Conservation (phyloP, 164 flowering plant species). For the Cinnamomum chago region DNA sequence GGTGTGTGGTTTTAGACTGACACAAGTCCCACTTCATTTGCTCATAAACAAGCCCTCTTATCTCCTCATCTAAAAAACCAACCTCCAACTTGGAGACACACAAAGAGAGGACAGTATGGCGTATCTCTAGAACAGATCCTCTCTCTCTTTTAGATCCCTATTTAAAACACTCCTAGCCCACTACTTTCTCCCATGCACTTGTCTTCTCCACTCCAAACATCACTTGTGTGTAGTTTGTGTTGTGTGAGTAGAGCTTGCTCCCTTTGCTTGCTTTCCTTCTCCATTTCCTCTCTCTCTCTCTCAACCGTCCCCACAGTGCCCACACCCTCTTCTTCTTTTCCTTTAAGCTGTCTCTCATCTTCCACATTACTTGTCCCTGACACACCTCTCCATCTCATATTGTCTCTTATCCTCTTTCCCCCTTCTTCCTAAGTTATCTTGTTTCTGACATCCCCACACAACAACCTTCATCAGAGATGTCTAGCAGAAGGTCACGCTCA, state of each 20-base stretch:
- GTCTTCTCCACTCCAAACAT: conserved; percentile 27
- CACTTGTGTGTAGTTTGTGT: not conserved
- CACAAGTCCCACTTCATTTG: too few relatives aligned
- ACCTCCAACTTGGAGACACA: conserved; percentile 21
- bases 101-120: conserved; percentile 35
- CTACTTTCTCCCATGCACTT: conserved; percentile 23
- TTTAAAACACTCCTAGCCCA: conserved; percentile 14
- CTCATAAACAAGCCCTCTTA: too few relatives aligned
- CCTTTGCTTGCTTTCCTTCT: conserved; percentile 3
- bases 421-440: conserved; percentile 5
- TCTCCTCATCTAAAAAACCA: too few relatives aligned
- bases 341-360: conserved; percentile 2
- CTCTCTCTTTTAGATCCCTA: conserved; percentile 6
- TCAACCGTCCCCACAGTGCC: not conserved
- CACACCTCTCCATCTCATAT: not conserved
- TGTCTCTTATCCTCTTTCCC: conserved; percentile 11
- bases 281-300: not conserved
- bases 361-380: not conserved
- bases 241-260: not conserved
- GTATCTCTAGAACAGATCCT: conserved; percentile 22
- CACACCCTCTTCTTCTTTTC: not conserved
- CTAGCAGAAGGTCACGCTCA: conserved; percentile 86
- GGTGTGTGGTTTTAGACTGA: too few relatives aligned
- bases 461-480: conserved; percentile 37
- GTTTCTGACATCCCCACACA: conserved; percentile 8